phyloP scores from a whole-genome alignment of 2,329 filamentous ascomycete species.

The Biscogniauxia sp. region DNA sequence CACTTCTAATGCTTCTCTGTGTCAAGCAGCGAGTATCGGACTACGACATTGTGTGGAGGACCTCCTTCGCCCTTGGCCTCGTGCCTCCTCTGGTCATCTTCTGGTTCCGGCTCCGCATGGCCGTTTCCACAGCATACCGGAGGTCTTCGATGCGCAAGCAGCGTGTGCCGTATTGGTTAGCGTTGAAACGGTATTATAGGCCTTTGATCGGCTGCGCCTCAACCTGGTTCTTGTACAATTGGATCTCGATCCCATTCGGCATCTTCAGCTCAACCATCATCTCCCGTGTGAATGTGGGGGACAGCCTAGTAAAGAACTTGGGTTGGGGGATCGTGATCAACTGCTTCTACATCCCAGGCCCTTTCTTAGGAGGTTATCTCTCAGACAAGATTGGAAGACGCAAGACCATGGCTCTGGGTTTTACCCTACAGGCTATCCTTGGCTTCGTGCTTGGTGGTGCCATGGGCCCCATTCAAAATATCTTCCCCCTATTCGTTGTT shows the following conservation, averaged over 20 bases:
- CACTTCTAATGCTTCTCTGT: slow-evolving; percentile 50
- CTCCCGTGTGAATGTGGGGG: slow-evolving; percentile 37
- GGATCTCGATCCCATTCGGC: slow-evolving; percentile 53
- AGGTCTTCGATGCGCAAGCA: slow-evolving; percentile 46
- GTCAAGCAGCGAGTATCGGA: slow-evolving; percentile 42
- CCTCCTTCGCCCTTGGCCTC: slow-evolving; percentile 48
- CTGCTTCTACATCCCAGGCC: slow-evolving; percentile 49
- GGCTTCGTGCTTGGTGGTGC: slow-evolving; percentile 51
- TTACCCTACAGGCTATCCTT: slow-evolving; percentile 41
- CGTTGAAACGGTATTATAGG: slow-evolving; percentile 47
- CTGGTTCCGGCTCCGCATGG: slow-evolving; percentile 52
- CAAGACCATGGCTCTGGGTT: slow-evolving; percentile 51
- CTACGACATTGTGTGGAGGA: slow-evolving; percentile 48
- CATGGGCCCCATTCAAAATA: slow-evolving; percentile 40
- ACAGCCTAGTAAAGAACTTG: slow-evolving; percentile 42
- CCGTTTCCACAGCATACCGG: slow-evolving; percentile 47
- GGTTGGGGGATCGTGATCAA: slow-evolving; percentile 48
- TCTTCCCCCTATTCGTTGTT: slow-evolving; percentile 50
- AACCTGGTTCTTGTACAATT: slow-evolving; percentile 55
- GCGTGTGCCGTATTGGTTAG: slow-evolving; percentile 45
- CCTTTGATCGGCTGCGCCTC: slow-evolving; percentile 46
- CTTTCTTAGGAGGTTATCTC: slow-evolving; percentile 45
- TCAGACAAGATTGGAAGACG: slow-evolving; percentile 49
- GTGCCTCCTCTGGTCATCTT: slow-evolving; percentile 50
- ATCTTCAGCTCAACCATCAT: slow-evolving; percentile 55